These are phyloP conservation scores for Sisymbrium altissimum DNA, from an alignment of 345 rosid genomes.

Conservation along the genomic window DNA sequence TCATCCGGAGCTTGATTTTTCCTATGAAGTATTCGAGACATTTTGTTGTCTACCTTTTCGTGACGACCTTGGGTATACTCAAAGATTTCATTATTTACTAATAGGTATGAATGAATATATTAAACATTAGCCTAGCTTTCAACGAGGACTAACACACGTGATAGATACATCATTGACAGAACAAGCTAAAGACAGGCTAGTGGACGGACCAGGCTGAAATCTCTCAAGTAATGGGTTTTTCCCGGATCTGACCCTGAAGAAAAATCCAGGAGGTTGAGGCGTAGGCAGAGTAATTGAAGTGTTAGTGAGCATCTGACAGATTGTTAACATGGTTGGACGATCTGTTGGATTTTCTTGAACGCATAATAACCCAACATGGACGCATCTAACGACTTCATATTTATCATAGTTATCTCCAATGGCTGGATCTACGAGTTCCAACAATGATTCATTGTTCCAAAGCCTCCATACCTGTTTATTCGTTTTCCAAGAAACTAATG, in stretches of 20 bases:
- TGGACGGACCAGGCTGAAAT: neutral
- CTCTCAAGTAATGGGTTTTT: neutral
- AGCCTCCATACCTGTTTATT: slow-evolving; percentile 23
- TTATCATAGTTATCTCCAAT: neutral
- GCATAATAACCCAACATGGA: slow-evolving; percentile 3
- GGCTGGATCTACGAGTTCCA: slow-evolving; percentile 7
- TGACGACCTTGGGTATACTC: too few relatives aligned
- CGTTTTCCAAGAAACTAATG: neutral
- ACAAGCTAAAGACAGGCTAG: neutral
- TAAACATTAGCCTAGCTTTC: neutral
- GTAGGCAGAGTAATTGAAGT: neutral
- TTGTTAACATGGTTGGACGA: slow-evolving; percentile 21
- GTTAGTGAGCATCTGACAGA: slow-evolving; percentile 6
- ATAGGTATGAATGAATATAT: too few relatives aligned
- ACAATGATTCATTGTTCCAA: slow-evolving; percentile 5
- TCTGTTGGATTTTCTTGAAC: slow-evolving; percentile 16
- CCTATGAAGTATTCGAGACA: too few relatives aligned
- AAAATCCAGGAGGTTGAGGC: slow-evolving; percentile 25
- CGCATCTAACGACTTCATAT: neutral
- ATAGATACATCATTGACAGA: slow-evolving; percentile 2
- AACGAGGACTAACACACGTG: neutral
- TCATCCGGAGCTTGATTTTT: too few relatives aligned
- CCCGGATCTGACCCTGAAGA: neutral
- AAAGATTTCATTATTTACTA: too few relatives aligned
- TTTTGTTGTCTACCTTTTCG: too few relatives aligned